Base-by-base conservation (phyloP, 768 basidiomycete species). In the Kondoa malvinella region DNA sequence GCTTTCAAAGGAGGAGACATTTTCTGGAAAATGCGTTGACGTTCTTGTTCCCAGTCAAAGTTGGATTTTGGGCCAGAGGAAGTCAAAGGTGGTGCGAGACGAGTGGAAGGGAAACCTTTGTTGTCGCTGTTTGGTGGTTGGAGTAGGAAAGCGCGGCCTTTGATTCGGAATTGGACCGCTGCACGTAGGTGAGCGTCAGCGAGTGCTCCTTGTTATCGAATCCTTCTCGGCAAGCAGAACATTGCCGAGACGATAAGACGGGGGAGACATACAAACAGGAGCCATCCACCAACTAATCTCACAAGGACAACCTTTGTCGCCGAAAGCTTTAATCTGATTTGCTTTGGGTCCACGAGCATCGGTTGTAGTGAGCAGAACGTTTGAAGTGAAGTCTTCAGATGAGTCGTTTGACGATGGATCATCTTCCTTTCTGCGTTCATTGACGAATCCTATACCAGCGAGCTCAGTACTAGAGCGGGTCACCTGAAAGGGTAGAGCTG, bases 91-190 rank as follows among this genome's bases (percentile, higher is more conserved):
- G 68, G 69, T 4, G 72, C 67, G 64, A 71, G 73, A 25, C 70
- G 65, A 30, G 76, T 62, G 30, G 61, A 59, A 2, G 66, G 58
- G 70, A 81, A 82, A 27, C 78, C 68, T 56, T 56, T 33, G 21
- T 74, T 71, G 67, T 78, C 75, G 16, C 80, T 73, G 3, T 73
- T 69, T 0, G 82, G 81, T 0, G 79, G 72, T 0, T 86, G 83
- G 26, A 88, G 78, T 68, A 88, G 70, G 74, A 79, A 80, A 26
- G 82, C 83, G 16, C 75, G 76, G 0, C 85, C 88, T 0, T 78
- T 69, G 73, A 92, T 77, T 60, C 90, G 84, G 74, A 85, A 89
- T 73, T 92, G 89, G 74, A 87, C 84, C 65, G 81, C 76, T 0
- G 83, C 81, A 26, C 82, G 81, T 32, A 82, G n/a, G n/a, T n/a